Evolutionary conservation across 495 filamentous ascomycete genomes (phyloP).

Genomic region (Penicillium dipodomyicola): DNA sequence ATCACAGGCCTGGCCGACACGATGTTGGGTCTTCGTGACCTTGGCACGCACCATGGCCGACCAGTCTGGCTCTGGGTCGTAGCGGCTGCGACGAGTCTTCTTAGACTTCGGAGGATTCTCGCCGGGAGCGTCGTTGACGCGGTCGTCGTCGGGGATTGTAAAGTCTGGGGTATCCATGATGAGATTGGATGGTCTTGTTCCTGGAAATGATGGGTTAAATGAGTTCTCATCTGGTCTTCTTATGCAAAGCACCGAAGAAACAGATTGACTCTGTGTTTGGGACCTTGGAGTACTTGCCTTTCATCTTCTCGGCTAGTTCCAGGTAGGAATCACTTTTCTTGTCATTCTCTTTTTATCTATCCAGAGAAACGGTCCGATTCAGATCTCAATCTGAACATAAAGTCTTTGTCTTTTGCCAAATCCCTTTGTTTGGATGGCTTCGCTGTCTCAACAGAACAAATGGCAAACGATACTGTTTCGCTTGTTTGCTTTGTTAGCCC

Average conservation of each 20-base stretch:
- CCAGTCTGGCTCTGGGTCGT: conserved; percentile 15
- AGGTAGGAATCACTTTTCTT: background rate
- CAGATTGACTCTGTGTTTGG: background rate
- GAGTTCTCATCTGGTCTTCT: conserved; percentile 4
- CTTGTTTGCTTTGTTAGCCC: background rate
- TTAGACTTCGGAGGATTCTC: background rate
- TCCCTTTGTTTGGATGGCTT: conserved; percentile 3
- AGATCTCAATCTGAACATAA: background rate
- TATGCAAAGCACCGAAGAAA: conserved; percentile 5
- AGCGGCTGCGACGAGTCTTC: conserved; percentile 12
- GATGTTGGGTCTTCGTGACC: background rate
- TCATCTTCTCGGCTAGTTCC: background rate
- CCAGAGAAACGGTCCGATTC: background rate
- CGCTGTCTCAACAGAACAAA: background rate
- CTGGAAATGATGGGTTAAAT: background rate
- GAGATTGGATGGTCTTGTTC: background rate
- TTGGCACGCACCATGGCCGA: conserved; percentile 8
- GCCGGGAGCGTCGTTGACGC: background rate
- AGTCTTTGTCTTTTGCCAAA: background rate
- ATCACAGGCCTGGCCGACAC: conserved; percentile 76
- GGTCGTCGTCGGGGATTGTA: background rate
- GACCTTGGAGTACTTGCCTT: background rate
- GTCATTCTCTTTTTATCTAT: background rate
- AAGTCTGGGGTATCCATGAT: conserved; percentile 1
- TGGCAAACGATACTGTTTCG: background rate